Percentiles rank a stretch among this genome's conserved stretches.
Conservation (phyloP, 768 basidiomycete species). For the Russula virescens region DNA sequence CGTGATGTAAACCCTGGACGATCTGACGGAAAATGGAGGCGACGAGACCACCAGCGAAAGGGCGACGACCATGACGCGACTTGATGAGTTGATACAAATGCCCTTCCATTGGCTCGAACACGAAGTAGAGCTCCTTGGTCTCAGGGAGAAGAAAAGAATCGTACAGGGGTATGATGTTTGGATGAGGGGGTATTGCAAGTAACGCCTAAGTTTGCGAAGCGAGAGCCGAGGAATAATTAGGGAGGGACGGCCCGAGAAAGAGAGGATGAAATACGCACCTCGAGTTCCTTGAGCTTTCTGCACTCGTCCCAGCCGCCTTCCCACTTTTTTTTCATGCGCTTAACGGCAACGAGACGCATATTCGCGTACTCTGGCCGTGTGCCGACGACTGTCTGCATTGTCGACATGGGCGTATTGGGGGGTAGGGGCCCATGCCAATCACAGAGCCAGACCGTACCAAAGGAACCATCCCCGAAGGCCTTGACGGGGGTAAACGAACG, state of each 20-base stretch:
- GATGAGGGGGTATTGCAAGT: constrained; percentile 89
- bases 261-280: constrained; percentile 48
- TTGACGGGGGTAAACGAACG: constrained; percentile 94
- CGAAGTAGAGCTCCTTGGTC: constrained; percentile 95
- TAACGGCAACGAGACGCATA: constrained; percentile 93
- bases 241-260: constrained; percentile 17
- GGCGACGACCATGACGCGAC: constrained; percentile 87
- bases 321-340: constrained; percentile 97
- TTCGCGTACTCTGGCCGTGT: constrained; percentile 91
- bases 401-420: constrained; percentile 82
- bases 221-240: constrained; percentile 18
- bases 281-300: constrained; percentile 89
- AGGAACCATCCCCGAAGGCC: constrained; percentile 95
- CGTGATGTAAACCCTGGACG: constrained; percentile 84
- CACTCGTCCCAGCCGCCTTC: constrained; percentile 99
- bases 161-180: constrained; percentile 97
- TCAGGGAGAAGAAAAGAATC: constrained; percentile 98
- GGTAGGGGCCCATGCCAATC: constrained; percentile 98
- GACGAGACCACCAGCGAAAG: constrained; percentile 94
- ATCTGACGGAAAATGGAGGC: constrained; percentile 94
- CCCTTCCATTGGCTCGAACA: constrained; percentile 99
- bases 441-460: constrained; percentile 97
- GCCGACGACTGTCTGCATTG: constrained; percentile 94
- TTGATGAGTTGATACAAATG: constrained; percentile 99
- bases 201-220: constrained; percentile 59